Percentiles rank a stretch among this genome's conserved stretches.
phyloP scores from a whole-genome alignment of 805 yeast genomes.

The Metschnikowia baotianmanensis region DNA sequence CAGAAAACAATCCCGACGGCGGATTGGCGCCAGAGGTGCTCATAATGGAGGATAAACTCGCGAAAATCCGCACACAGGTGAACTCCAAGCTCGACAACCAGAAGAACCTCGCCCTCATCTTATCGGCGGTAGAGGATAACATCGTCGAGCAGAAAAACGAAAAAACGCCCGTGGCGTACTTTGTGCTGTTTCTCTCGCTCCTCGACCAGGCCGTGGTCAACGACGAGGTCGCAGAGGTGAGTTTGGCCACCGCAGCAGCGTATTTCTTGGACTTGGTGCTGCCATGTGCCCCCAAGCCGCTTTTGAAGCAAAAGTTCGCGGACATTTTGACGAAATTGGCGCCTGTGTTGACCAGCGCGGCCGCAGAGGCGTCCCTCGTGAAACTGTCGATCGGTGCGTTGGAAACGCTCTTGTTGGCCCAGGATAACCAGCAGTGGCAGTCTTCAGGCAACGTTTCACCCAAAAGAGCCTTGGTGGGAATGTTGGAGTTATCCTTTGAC shows the following conservation, averaged over 20 bases:
- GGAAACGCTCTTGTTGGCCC: conserved; percentile 75
- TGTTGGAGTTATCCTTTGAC: conserved; percentile 76
- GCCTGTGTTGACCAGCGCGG: conserved; percentile 67
- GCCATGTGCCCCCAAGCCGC: conserved; percentile 66
- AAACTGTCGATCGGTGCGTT: conserved; percentile 84
- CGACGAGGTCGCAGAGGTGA: conserved; percentile 54
- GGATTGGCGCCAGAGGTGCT: conserved; percentile 34
- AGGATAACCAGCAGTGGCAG: conserved; percentile 78
- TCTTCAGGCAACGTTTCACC: conserved; percentile 62
- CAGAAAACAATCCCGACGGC: conserved; percentile 39
- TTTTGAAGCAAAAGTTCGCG: conserved; percentile 71
- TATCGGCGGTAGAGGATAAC: conserved; percentile 89
- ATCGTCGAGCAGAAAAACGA: conserved; percentile 63
- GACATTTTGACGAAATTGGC: conserved; percentile 79
- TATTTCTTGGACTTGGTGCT: conserved; percentile 79
- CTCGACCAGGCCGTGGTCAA: conserved; percentile 65
- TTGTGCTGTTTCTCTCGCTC: conserved; percentile 77
- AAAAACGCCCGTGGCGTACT: conserved; percentile 73
- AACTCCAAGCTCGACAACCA: conserved; percentile 84
- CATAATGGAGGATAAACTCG: conserved; percentile 61
- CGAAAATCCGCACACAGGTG: conserved; percentile 67
- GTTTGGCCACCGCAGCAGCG: conserved; percentile 70
- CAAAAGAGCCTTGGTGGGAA: conserved; percentile 73
- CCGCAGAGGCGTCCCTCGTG: conserved; percentile 75
- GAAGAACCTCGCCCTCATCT: conserved; percentile 76